Percentiles rank a stretch among this genome's conserved stretches.
Conservation (phyloP, 208 protist genomes). For the Leishmania tropica region DNA sequence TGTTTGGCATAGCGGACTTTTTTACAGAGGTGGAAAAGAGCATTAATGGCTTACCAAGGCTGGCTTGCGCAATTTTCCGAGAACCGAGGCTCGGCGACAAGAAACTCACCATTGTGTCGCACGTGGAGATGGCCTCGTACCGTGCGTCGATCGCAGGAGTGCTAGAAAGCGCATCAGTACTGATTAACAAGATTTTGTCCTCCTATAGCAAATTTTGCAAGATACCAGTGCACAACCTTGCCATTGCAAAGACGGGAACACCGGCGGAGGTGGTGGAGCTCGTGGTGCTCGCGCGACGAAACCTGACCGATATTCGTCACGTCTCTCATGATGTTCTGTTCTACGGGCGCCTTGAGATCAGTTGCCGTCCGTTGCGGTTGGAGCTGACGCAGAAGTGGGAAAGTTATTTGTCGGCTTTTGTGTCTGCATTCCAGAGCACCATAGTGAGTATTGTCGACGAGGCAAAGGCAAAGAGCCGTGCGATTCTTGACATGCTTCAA, state of each 20-base stretch:
- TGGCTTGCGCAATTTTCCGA: conserved; percentile 61
- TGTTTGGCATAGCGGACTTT: conserved; percentile 67
- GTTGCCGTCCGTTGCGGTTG: conserved; percentile 54
- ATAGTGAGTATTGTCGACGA: conserved; percentile 33
- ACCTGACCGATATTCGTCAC: conserved; percentile 43
- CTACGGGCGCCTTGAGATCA: conserved; percentile 76
- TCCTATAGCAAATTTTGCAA: conserved; percentile 54
- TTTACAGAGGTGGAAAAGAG: conserved; percentile 60
- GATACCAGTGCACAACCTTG: conserved; percentile 47
- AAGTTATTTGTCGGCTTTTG: conserved; percentile 53
- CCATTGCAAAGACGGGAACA: conserved; percentile 34
- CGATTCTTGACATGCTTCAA: conserved; percentile 39
- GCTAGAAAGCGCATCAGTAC: conserved; percentile 39
- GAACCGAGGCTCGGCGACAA: conserved; percentile 53
- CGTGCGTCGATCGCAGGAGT: conserved; percentile 35
- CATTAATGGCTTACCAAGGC: conserved; percentile 61
- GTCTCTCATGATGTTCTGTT: conserved; percentile 70
- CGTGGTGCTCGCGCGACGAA: conserved; percentile 43
- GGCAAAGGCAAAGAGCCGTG: conserved; percentile 46
- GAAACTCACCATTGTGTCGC: conserved; percentile 39
- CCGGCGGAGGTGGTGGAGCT: conserved; percentile 39
- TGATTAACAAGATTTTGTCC: conserved; percentile 50
- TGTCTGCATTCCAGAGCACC: conserved; percentile 40
- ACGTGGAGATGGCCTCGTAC: conserved; percentile 42
- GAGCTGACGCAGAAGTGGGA: conserved; percentile 63